Percentiles rank a stretch among this genome's conserved stretches.
These are phyloP conservation scores for Taxillus chinensis DNA, from an alignment of 164 flowering plant species.

Conservation along the genomic window DNA sequence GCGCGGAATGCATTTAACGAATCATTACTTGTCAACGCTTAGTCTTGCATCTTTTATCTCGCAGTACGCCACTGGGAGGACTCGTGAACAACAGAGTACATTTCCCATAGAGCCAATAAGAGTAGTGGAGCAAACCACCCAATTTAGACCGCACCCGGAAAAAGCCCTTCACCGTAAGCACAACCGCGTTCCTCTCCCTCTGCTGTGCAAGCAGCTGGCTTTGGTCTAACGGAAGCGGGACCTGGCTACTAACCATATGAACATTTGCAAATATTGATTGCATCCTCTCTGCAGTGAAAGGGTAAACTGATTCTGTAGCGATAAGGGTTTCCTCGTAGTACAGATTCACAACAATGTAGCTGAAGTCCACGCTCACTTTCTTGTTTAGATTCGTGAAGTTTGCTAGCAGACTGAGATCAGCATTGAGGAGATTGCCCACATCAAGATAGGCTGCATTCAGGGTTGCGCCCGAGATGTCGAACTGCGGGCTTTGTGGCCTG, in stretches of 20 bases:
- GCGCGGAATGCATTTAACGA: no score
- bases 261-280: constrained; percentile 25
- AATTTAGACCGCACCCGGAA: constrained; percentile 44
- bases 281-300: constrained; percentile 29
- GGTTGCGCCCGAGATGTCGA: constrained; percentile 43
- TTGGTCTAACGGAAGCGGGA: constrained; percentile 25
- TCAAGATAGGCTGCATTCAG: constrained; percentile 76
- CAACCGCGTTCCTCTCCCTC: constrained; percentile 23
- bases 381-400: constrained; percentile 78
- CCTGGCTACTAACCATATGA: constrained; percentile 61
- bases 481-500: constrained; percentile 52
- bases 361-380: constrained; percentile 54
- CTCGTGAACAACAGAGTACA: constrained; percentile 31
- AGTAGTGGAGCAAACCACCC: constrained; percentile 40
- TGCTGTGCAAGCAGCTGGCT: constrained; percentile 24
- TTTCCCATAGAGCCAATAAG: constrained; percentile 39
- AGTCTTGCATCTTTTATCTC: constrained; percentile 33
- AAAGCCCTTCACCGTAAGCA: constrained; percentile 35
- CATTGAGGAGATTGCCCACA: constrained; percentile 60
- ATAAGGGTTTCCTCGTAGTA: constrained; percentile 39
- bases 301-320: constrained; percentile 38
- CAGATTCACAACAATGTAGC: constrained; percentile 32
- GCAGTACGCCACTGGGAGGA: constrained; percentile 55
- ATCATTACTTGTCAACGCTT: constrained; percentile 22
- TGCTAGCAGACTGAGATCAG: constrained; percentile 47